Evolutionary conservation across 164 flowering plant genomes (phyloP), one percentile per base, ranked within the genome.

Genomic region (Aristolochia fimbriata): DNA sequence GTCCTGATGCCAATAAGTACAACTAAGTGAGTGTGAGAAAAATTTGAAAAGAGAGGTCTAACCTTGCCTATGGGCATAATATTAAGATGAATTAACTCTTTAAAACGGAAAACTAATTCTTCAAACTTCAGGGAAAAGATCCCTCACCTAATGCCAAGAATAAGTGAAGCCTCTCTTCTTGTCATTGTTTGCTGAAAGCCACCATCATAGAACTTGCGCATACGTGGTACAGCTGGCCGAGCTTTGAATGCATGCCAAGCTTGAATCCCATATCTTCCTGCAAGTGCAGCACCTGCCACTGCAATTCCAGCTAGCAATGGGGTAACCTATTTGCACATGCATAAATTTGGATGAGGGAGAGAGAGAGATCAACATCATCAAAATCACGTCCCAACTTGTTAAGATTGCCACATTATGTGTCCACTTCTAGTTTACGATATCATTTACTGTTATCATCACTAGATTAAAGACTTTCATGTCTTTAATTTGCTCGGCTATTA

Each of bases 161-260:
- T 88, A 30, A 78, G 87, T 74, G 97, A 85, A 21, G 97, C 98
- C 78, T 93, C 98, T 66, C 97, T 84, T 59, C 73, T 78, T 0
- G 90, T 89, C 98, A 93, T 93, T 41, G 73, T 71, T 15, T 84
- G 80, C 68, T 87, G 92, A 61, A 93, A 93, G 46, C 98, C 97
- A 25, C 98, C 98, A 56, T 90, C 88, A 68, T 89, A 93, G 58
- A 93, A 89, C 64, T 73, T 84, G 30, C 96, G 88, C 58, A 86
- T 45, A 69, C 76, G 79, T 52, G 84, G 72, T 20, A 71, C 66
- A 21, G 80, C 81, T 52, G 96, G 97, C 47, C 96, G 75, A 66
- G 94, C 80, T 74, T 87, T 87, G 72, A 82, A 87, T 45, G 94
- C 84, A 41, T 93, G 86, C 91, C 96, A 93, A 16, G 94, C 92